These are phyloP conservation scores for Aphanomyces astaci DNA, from an alignment of 352 stramenopile genomes.

Conservation along the genomic window DNA sequence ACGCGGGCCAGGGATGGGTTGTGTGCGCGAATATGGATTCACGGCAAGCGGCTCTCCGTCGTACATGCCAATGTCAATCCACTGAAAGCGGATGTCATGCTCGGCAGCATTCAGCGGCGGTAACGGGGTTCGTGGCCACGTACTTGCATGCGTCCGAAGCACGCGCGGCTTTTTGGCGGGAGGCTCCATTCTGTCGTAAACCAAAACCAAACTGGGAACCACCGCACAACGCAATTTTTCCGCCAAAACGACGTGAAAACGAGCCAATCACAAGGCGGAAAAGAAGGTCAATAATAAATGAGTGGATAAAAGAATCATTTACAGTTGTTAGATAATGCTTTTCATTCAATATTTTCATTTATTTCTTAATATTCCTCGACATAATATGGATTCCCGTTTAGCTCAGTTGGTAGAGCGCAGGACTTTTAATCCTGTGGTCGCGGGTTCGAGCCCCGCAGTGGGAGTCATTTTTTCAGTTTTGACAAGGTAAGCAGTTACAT, in stretches of 20 bases:
- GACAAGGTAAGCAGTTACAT: too few relatives aligned
- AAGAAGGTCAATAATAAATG: too few relatives aligned
- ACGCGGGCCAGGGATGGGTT: conserved; percentile 38
- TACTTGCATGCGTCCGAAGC: conserved; percentile 33
- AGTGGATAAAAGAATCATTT: background rate
- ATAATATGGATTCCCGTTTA: conserved; percentile 1
- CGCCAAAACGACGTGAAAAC: background rate
- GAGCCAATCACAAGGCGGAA: conserved; percentile 8
- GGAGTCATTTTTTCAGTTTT: background rate
- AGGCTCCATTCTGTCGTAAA: background rate
- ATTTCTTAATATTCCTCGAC: background rate
- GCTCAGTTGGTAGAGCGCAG: conserved; percentile 9
- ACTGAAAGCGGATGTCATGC: conserved; percentile 85
- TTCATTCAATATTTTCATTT: background rate
- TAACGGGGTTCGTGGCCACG: conserved; percentile 51
- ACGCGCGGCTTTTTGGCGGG: background rate
- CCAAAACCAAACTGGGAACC: background rate
- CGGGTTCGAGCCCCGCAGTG: conserved; percentile 4
- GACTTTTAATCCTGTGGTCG: conserved; percentile 13
- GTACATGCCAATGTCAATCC: conserved; percentile 99
- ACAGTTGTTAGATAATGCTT: background rate
- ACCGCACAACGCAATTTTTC: background rate
- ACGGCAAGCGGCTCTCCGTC: conserved; percentile 72
- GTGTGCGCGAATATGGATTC: conserved; percentile 76
- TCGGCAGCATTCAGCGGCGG: conserved; percentile 30